Evolutionary conservation across 2,329 filamentous ascomycete species (phyloP), one percentile per base, ranked within the genome.

Genomic region (Arachnomyces sp.): DNA sequence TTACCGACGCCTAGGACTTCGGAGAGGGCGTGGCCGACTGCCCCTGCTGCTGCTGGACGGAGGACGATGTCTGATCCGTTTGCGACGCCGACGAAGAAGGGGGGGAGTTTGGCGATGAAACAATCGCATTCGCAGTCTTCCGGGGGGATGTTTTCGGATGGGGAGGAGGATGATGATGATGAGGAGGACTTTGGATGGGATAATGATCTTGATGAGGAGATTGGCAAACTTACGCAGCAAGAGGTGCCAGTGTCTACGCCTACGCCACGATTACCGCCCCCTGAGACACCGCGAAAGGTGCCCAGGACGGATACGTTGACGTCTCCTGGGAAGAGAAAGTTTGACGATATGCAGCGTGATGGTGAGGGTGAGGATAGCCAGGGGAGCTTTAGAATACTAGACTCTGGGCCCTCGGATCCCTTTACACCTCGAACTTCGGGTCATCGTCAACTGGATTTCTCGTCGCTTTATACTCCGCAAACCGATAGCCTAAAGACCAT

Each of bases 181-280:
- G 54, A 60, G 4, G 61, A 63, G 4, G 55, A 56, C 7, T 63
- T 62, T 34, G 56, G 55, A 3, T 65, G 62, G 63, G 56, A 62
- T 6, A 55, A 59, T 2, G 55, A 54, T 20, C 51, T 58, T 4
- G 59, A 63, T 8, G 58, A 61, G 4, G 54, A 59, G 13, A 39
- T 60, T 13, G 54, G 45, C 39, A 38, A 46, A 15, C 15, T 40
- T n/a, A 33, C 42, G 5, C 20, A 25, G 20, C 20, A 25, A 25
- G 20, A 25, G 9, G n/a, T n/a, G n/a, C n/a, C n/a, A n/a, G n/a
- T n/a, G n/a, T 17, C 40, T 39, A 38, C 36, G 34, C 36, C 47
- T 17, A 43, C 8, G 31, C 17, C 36, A 18, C 4, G 20, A 25
- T 25, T 25, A 25, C 20, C 20, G 9, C 20, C 20, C 9, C 53